Base-by-base conservation (phyloP, 192 early-diverging fungal genomes). In the Allomyces macrogynus region DNA sequence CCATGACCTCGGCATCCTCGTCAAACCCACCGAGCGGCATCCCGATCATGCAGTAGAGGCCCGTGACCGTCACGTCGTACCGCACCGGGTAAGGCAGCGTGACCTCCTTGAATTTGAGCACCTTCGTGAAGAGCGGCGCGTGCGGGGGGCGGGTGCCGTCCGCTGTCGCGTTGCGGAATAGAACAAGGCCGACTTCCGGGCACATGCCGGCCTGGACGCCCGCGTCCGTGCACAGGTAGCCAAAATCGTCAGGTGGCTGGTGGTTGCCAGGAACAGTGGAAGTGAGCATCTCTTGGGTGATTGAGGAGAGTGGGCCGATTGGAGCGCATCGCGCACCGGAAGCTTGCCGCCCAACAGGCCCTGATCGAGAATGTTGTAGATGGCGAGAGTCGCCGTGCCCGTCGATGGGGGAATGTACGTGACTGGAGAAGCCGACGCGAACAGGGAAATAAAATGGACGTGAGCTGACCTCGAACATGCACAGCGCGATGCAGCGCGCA, bases 1-100 rank as follows among this genome's bases (percentile, higher is more conserved):
- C 78, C 3, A 70, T 66, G 72, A 81, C 88, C 63, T 74, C 76
- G 24, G 63, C 69, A 43, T 62, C 42, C 61, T 68, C 61, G 60
- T 72, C 72, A 9, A 65, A 54, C 0, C 70, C 77, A 10, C 71
- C 63, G 12, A 72, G 66, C 11, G 80, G 71, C 43, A 77, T 63
- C 14, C 77, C 67, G 8, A 76, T 76, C 1, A 88, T 77, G 70
- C 95, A 97, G 71, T 92, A 97, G 73, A 84, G 89, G 23, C 92
- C 95, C 0, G 91, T 90, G 5, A 78, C 73, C 23, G 79, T 72
- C 5, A 92, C 84, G 24, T 75, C 64, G 71, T 92, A 95, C 24
- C 69, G 73, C 22, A 81, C 70, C 20, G 71, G 74, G 20, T 76
- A 54, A 1, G 44, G 44, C 74, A 7, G 74, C 76, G 0, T 74